Evolutionary conservation across 2,329 filamentous ascomycete species (phyloP), one percentile per base, ranked within the genome.

Genomic region (Alternaria tenuissima): DNA sequence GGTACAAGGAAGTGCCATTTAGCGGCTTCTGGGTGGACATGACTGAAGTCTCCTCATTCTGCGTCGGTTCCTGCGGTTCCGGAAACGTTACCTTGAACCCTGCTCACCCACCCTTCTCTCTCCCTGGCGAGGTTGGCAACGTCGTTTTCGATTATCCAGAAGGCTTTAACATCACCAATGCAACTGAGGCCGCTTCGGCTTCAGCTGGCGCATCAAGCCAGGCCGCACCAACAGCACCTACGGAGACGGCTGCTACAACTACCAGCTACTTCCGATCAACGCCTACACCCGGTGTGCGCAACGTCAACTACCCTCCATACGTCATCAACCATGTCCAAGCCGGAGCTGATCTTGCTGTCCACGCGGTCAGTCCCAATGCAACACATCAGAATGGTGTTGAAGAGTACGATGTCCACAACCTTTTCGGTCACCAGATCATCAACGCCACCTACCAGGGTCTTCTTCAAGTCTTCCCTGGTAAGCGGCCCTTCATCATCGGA

Each of bases 331-430:
- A 94, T 73, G 86, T 88, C 41, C 85, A 91, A 43, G 91, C 90
- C 4, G 58, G 58, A 38, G 58, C 58, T 16, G 90, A 92, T 69
- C 83, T 94, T 22, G 89, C 87, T 16, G 88, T 89, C 2, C 88
- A 92, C 68, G 91, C 91, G 1, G 84, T 94, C 26, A 88, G 87
- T 61, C 91, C 91, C 0, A 93, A 95, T 69, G 89, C 92, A 0
- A 93, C 90, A 3, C 91, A 95, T 71, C 82, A 86, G 46, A 90
- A 92, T 67, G 91, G 91, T 4, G 82, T 87, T 1, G 76, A 87
- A 41, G 90, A 96, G 73, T 96, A 96, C 72, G 92, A 96, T 73
- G 87, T 92, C 26, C 93, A 96, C 82, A 95, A 92, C 71, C 79
- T 95, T 1, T 94, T 63, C 49, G 76, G 77, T 0, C 85, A 91